Evolutionary conservation across 768 basidiomycete genomes (phyloP).

Genomic region (Wakefieldia striispora): DNA sequence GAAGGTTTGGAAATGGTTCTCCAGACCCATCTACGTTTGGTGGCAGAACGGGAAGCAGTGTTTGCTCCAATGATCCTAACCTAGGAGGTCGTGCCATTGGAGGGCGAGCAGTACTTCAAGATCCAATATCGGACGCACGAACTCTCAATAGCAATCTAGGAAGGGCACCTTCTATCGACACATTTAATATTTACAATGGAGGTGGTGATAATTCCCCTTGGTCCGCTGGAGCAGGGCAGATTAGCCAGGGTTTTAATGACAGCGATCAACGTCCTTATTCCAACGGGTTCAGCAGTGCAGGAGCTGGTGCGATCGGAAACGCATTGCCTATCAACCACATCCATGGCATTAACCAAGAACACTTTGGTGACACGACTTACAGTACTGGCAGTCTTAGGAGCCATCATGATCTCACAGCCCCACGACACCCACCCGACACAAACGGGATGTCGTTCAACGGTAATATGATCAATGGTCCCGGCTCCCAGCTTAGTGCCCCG

Average conservation of each 20-base stretch:
- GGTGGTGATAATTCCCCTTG: slow-evolving; percentile 32
- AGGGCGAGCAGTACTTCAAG: slow-evolving; percentile 40
- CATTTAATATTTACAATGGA: slow-evolving; percentile 36
- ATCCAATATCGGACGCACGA: slow-evolving; percentile 40
- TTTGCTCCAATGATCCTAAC: slow-evolving; percentile 38
- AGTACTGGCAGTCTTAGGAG: slow-evolving; percentile 20
- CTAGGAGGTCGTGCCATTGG: slow-evolving; percentile 33
- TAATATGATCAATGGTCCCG: slow-evolving; percentile 15
- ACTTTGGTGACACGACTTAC: slow-evolving; percentile 24
- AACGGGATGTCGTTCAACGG: slow-evolving; percentile 24
- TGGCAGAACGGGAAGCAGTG: slow-evolving; percentile 40
- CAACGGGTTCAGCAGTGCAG: slow-evolving; percentile 23
- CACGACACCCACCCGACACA: slow-evolving; percentile 22
- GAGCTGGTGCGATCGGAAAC: slow-evolving; percentile 16
- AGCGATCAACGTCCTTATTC: slow-evolving; percentile 25
- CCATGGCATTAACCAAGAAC: slow-evolving; percentile 28
- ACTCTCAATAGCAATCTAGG: slow-evolving; percentile 33
- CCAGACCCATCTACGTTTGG: slow-evolving; percentile 64
- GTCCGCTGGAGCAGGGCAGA: slow-evolving; percentile 30
- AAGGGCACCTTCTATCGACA: slow-evolving; percentile 38
- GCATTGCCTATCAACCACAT: slow-evolving; percentile 19
- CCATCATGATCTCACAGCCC: slow-evolving; percentile 23
- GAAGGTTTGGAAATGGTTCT: slow-evolving; percentile 61
- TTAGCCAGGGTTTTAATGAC: slow-evolving; percentile 18
- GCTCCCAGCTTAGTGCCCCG: slow-evolving; percentile 20